Evolutionary conservation across 78 protist genomes (phyloP).

Genomic region (Guillardia theta): DNA sequence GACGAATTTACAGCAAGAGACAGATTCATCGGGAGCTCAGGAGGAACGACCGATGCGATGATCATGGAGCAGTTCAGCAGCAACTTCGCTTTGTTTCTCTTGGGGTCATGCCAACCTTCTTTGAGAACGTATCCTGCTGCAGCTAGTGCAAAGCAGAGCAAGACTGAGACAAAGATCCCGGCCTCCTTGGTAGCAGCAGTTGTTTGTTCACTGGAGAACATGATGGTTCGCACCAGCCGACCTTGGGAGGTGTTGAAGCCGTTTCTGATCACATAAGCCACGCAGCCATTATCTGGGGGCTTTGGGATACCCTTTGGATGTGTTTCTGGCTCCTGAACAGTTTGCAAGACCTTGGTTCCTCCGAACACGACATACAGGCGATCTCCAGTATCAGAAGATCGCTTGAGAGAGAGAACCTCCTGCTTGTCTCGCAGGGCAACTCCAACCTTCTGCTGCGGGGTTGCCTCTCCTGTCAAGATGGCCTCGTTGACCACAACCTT

Average conservation of each 20-base stretch:
- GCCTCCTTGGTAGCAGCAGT: constrained; percentile 84
- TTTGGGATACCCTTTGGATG: background rate
- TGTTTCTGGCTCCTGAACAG: background rate
- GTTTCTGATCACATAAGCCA: constrained; percentile 77
- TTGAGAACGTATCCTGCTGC: background rate
- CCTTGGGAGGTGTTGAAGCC: constrained; percentile 86
- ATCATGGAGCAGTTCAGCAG: constrained; percentile 87
- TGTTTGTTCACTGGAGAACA: constrained; percentile 76
- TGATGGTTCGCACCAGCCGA: constrained; percentile 82
- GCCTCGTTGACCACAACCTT: constrained; percentile 93
- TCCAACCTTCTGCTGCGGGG: constrained; percentile 67
- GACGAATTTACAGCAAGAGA: constrained; percentile 89
- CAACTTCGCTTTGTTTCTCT: constrained; percentile 64
- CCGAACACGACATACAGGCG: background rate
- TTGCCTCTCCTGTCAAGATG: constrained; percentile 81
- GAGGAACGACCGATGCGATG: constrained; percentile 95
- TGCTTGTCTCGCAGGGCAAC: background rate
- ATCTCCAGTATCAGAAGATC: background rate
- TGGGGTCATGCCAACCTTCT: background rate
- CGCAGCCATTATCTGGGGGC: constrained; percentile 65
- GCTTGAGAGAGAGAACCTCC: background rate
- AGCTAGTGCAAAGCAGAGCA: constrained; percentile 86
- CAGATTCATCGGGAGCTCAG: constrained; percentile 99
- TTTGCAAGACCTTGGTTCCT: constrained; percentile 42
- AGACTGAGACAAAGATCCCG: constrained; percentile 78